Percentiles rank a stretch among this genome's conserved stretches.
phyloP scores from a whole-genome alignment of 2,329 filamentous ascomycete genomes.

The Laburnicola sp. region DNA sequence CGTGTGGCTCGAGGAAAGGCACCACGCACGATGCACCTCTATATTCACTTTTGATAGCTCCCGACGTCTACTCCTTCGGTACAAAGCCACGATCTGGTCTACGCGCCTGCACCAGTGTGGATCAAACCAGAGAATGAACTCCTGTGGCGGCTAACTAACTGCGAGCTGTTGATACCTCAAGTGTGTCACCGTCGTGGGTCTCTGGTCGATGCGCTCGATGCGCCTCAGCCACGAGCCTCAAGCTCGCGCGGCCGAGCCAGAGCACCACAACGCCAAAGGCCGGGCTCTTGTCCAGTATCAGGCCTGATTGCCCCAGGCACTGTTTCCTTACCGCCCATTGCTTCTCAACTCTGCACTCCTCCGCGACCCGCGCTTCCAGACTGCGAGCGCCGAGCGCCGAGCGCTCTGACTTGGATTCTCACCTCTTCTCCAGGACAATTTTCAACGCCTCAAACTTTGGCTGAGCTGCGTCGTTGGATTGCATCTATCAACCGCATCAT shows the following conservation, averaged over 20 bases:
- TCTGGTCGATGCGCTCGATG: slow-evolving; percentile 28
- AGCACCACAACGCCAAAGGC: slow-evolving; percentile 18
- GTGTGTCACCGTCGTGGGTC: slow-evolving; percentile 40
- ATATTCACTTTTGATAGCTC: slow-evolving; percentile 40
- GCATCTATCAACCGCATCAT: neutral
- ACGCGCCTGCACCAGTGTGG: slow-evolving; percentile 42
- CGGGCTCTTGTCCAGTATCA: slow-evolving; percentile 24
- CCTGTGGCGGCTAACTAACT: slow-evolving; percentile 38
- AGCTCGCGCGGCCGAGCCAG: slow-evolving; percentile 22
- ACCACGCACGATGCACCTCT: slow-evolving; percentile 33
- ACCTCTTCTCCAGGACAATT: no score
- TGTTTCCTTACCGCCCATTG: slow-evolving; percentile 18
- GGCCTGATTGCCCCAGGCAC: slow-evolving; percentile 24
- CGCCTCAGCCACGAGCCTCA: slow-evolving; percentile 31
- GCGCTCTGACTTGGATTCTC: no score
- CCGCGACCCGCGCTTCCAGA: slow-evolving; percentile 2
- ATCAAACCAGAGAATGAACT: slow-evolving; percentile 38
- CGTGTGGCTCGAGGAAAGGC: slow-evolving; percentile 25
- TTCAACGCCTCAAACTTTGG: no score
- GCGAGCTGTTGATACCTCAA: slow-evolving; percentile 32
- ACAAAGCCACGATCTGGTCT: slow-evolving; percentile 34
- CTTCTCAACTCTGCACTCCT: slow-evolving; percentile 14
- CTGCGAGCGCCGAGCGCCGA: no score
- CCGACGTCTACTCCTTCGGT: slow-evolving; percentile 21
- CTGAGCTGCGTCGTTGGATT: no score